phyloP scores from a whole-genome alignment of 371 early-diverging fungal genomes.

The Lichtheimia corymbifera region DNA sequence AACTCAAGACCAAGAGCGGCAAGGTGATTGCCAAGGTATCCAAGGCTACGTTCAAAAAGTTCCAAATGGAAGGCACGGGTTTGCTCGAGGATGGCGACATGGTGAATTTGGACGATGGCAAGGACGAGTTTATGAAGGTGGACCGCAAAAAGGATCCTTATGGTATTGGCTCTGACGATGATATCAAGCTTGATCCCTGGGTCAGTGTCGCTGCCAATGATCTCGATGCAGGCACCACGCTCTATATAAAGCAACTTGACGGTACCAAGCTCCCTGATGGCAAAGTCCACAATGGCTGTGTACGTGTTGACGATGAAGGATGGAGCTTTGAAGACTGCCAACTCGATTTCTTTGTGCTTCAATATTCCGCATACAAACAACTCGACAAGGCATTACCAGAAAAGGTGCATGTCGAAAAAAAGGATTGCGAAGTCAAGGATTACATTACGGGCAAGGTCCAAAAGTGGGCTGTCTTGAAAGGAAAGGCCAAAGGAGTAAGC shows the following conservation, averaged over 20 bases:
- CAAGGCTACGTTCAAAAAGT: conserved; percentile 25
- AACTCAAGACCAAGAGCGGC: conserved; percentile 22
- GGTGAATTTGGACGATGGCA: conserved; percentile 26
- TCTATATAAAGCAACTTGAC: conserved; percentile 38
- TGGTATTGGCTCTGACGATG: conserved; percentile 12
- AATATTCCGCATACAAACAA: conserved; percentile 22
- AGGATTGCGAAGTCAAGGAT: conserved; percentile 23
- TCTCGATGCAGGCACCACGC: conserved; percentile 27
- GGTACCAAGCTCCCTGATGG: conserved; percentile 35
- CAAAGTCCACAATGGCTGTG: conserved; percentile 45
- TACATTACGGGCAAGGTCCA: conserved; percentile 21
- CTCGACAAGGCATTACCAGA: conserved; percentile 16
- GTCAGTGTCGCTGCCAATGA: conserved; percentile 39
- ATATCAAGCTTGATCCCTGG: conserved; percentile 26
- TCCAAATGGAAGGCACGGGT: conserved; percentile 42
- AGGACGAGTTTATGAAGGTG: conserved; percentile 21
- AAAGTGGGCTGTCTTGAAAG: conserved; percentile 19
- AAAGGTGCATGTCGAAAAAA: conserved; percentile 13
- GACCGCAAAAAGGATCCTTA: conserved; percentile 20
- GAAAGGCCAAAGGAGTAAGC: not conserved
- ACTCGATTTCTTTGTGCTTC: conserved; percentile 35
- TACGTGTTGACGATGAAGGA: conserved; percentile 42
- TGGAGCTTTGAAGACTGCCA: conserved; percentile 40
- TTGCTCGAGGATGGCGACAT: conserved; percentile 25
- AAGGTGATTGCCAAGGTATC: conserved; percentile 31